Evolutionary conservation across 2,329 filamentous ascomycete genomes (phyloP).

Genomic region (Beauveria sp.): DNA sequence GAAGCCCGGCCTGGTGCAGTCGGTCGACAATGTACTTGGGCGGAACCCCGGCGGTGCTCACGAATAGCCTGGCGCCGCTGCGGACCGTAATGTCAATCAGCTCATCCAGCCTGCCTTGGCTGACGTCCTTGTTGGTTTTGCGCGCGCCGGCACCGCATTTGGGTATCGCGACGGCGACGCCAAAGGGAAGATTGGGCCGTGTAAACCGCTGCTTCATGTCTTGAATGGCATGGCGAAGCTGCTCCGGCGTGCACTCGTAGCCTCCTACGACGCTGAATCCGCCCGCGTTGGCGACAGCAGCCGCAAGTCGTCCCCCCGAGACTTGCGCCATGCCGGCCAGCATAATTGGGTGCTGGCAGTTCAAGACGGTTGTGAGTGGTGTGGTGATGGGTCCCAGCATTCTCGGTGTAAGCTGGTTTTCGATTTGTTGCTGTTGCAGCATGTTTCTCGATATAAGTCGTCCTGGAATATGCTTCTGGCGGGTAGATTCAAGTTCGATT

Average conservation of each 20-base stretch:
- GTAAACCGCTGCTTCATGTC: constrained; percentile 72
- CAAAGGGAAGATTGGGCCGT: constrained; percentile 68
- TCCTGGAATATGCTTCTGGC: background rate
- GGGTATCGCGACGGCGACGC: constrained; percentile 83
- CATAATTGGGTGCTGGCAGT: constrained; percentile 80
- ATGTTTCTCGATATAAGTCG: background rate
- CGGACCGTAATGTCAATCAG: constrained; percentile 80
- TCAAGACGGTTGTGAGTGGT: constrained; percentile 68
- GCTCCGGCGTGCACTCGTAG: constrained; percentile 62
- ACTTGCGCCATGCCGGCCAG: constrained; percentile 94
- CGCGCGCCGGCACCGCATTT: constrained; percentile 78
- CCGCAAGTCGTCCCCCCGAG: constrained; percentile 69
- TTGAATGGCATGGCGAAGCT: constrained; percentile 71
- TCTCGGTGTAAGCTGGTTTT: background rate
- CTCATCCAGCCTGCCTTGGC: constrained; percentile 77
- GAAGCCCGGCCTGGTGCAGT: constrained; percentile 69
- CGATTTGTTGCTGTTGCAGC: background rate
- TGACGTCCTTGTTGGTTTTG: constrained; percentile 94
- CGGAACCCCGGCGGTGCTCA: constrained; percentile 81
- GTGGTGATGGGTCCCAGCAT: constrained; percentile 57
- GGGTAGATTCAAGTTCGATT: background rate
- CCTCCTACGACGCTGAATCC: constrained; percentile 71
- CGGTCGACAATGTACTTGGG: constrained; percentile 63
- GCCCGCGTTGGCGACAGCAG: constrained; percentile 82
- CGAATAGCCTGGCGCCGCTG: constrained; percentile 75